phyloP scores from a whole-genome alignment of 179 eudicot species.

The Gypsophila paniculata region DNA sequence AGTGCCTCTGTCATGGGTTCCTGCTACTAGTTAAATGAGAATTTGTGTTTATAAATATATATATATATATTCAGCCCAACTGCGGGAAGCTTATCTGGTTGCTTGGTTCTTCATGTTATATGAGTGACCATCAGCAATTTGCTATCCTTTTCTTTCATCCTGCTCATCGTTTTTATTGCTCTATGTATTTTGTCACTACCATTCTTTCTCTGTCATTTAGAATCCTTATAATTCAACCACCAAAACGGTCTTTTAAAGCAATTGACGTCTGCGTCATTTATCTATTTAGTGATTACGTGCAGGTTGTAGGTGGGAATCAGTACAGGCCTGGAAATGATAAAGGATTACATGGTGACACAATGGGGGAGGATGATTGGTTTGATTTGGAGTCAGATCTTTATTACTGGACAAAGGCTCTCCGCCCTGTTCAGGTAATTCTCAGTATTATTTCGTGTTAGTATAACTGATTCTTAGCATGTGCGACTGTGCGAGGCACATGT shows the following conservation, averaged over 20 bases:
- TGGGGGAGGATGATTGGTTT: constrained; percentile 58
- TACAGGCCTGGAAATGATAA: constrained; percentile 33
- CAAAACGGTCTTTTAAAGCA: too few relatives aligned
- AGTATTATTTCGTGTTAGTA: not conserved
- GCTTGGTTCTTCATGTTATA: too few relatives aligned
- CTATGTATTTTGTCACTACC: too few relatives aligned
- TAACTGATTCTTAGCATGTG: too few relatives aligned
- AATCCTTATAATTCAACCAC: too few relatives aligned
- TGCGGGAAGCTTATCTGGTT: too few relatives aligned
- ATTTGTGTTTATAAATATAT: not conserved
- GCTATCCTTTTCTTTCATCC: too few relatives aligned
- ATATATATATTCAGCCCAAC: not conserved
- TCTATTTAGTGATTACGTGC: constrained; percentile 19
- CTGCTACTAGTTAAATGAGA: too few relatives aligned
- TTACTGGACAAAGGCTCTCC: constrained; percentile 81
- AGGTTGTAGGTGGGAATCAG: constrained; percentile 71
- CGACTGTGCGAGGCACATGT: not conserved
- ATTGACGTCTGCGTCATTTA: not conserved
- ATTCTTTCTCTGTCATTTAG: too few relatives aligned
- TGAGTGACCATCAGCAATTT: too few relatives aligned
- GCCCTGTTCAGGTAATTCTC: constrained; percentile 75
- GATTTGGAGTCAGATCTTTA: constrained; percentile 70
- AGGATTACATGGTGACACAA: constrained; percentile 25
- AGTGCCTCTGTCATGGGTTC: too few relatives aligned
- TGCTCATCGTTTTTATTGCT: too few relatives aligned